Evolutionary conservation across 2,329 filamentous ascomycete species (phyloP), one percentile per base, ranked within the genome.

Genomic region (Scedosporium aurantiacum): DNA sequence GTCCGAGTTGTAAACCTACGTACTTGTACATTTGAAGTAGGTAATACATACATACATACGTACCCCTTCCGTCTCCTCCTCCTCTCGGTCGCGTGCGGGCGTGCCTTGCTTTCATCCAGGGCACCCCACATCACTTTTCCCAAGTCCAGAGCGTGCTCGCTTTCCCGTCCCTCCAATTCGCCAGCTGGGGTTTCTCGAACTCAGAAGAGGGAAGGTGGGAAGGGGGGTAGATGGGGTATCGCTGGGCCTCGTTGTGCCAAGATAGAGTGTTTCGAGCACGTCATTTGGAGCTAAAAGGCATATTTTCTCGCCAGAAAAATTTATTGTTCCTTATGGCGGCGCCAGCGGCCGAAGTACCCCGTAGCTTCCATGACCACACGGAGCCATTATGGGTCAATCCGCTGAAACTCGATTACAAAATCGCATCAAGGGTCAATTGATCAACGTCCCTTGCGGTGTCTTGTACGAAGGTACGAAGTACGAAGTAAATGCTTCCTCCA

Each of bases 211-310:
- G 18, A 28, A 23, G 27, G 23, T 32, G 56, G 37, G 21, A 41
- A 32, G 37, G 37, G 6, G 37, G 37, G 37, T 18, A 12, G 28
- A 59, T 37, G 32, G 32, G 32, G 32, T 37, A 25, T 57, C 27
- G 54, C 54, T 16, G 27, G n/a, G 21, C 54, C 23, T 5, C 5
- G 18, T 18, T 23, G 23, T 40, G 47, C 59, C 59, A 61, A 56
- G 59, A 56, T 32, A 27, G 16, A 21, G 50, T 25, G 50, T 56
- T 28, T 47, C 63, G 65, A 66, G 64, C 65, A 66, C 65, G 65
- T 66, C 65, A 66, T 66, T 65, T 61, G 61, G 60, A 64, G 63
- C 65, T 66, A 66, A 58, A 62, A 60, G 59, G 55, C 47, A 41
- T 41, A 40, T 61, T 57, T 50, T 50, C 25, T 37, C 27, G 14